These are phyloP conservation scores for Quercus mongolica DNA, from an alignment of 306 rosid genomes.

Conservation along the genomic window DNA sequence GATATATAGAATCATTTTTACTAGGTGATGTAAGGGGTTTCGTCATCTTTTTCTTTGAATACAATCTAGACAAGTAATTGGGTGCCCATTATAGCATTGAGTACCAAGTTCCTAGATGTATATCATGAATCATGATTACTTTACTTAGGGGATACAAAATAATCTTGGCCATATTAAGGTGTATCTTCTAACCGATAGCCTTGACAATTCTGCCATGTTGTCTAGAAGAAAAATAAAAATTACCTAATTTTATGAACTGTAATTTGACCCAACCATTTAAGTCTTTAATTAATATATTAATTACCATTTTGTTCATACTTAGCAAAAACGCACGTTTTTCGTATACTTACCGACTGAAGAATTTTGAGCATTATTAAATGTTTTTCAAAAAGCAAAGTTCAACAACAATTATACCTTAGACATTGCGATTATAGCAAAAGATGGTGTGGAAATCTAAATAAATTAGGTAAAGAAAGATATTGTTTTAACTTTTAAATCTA, in stretches of 20 bases:
- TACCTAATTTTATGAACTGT: not conserved
- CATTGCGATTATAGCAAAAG: no score
- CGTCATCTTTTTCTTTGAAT: not conserved
- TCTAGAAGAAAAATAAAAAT: not conserved
- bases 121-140: slow-evolving; percentile 54
- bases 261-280: not conserved
- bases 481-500: no score
- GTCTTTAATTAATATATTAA: not conserved
- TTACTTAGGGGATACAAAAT: slow-evolving; percentile 40
- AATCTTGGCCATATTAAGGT: not conserved
- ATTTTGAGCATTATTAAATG: no score
- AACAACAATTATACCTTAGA: no score
- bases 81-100: not conserved
- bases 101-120: slow-evolving; percentile 19
- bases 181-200: not conserved
- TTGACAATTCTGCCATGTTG: not conserved
- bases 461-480: no score
- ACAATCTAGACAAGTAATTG: slow-evolving; percentile 7
- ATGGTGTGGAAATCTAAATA: no score
- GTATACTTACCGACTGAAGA: no score
- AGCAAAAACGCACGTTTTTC: no score
- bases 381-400: no score
- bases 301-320: no score
- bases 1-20: slow-evolving; percentile 8
- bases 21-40: not conserved